phyloP scores from a whole-genome alignment of 352 stramenopile species.

The Globisporangium sylvaticum region DNA sequence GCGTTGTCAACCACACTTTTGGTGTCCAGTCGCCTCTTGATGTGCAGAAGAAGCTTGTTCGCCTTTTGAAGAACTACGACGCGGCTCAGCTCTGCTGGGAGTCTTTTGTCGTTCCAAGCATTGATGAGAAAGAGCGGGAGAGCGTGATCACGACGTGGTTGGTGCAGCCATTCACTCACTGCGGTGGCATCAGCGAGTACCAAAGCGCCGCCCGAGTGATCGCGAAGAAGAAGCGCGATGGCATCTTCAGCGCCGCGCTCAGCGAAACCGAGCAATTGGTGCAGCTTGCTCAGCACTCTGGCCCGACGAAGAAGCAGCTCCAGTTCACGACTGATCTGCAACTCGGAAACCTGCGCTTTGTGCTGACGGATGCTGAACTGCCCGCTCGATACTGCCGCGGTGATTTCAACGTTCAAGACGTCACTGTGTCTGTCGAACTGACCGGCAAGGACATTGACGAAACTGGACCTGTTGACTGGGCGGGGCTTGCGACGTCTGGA shows the following conservation, averaged over 20 bases:
- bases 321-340: constrained; percentile 55
- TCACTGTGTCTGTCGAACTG: constrained; percentile 58
- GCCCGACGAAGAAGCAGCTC: constrained; percentile 51
- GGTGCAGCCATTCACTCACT: constrained; percentile 54
- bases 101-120: constrained; percentile 40
- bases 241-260: constrained; percentile 56
- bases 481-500: constrained; percentile 42
- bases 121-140: constrained; percentile 35
- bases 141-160: constrained; percentile 46
- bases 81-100: constrained; percentile 62
- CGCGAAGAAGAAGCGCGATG: constrained; percentile 58
- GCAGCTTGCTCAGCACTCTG: constrained; percentile 33
- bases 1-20: constrained; percentile 37
- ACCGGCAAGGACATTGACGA: constrained; percentile 52
- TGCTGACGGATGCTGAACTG: constrained; percentile 55
- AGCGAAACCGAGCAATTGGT: constrained; percentile 53
- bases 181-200: constrained; percentile 71
- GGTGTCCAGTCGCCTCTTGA: constrained; percentile 41
- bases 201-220: constrained; percentile 59
- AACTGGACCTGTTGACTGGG: constrained; percentile 46
- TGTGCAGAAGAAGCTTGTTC: constrained; percentile 72
- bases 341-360: constrained; percentile 57
- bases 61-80: constrained; percentile 67
- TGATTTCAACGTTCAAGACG: constrained; percentile 58
- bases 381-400: constrained; percentile 50